phyloP scores from a whole-genome alignment of 1,139 yeast species.

The Spencermartinsiella ligniputridi region DNA sequence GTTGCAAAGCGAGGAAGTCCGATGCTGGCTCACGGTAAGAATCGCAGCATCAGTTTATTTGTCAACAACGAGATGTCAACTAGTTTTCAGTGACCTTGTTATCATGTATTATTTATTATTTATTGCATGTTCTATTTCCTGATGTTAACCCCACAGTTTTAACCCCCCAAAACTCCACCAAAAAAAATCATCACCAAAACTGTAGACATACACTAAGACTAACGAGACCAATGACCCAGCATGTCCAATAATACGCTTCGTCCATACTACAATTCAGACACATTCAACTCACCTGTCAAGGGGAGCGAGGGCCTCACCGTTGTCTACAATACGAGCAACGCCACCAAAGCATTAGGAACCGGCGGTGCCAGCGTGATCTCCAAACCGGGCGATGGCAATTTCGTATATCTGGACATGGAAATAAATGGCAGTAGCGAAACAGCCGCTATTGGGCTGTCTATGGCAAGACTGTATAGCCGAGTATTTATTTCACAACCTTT shows the following conservation, averaged over 20 bases:
- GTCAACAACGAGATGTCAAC: slow-evolving; percentile 6
- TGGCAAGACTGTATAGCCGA: slow-evolving; percentile 62
- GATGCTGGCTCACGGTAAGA: slow-evolving; percentile 12
- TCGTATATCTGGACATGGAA: slow-evolving; percentile 19
- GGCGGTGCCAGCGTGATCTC: slow-evolving; percentile 41
- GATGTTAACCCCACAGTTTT: no score
- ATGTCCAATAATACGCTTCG: slow-evolving; percentile 37
- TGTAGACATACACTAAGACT: no score
- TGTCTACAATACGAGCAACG: slow-evolving; percentile 11
- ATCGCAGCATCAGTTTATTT: slow-evolving; percentile 32
- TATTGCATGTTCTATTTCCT: no score
- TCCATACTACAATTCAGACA: slow-evolving; percentile 70
- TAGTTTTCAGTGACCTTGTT: no score
- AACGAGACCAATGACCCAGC: neutral
- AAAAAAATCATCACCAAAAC: no score
- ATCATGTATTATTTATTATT: no score
- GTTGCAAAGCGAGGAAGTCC: slow-evolving; percentile 24
- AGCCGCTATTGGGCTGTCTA: slow-evolving; percentile 45
- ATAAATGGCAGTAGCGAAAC: slow-evolving; percentile 17
- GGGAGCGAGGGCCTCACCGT: slow-evolving; percentile 55
- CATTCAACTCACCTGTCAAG: slow-evolving; percentile 47
- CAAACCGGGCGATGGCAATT: slow-evolving; percentile 8
- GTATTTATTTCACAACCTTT: slow-evolving; percentile 79
- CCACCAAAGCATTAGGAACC: slow-evolving; percentile 22
- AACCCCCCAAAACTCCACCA: no score